Evolutionary conservation across 179 eudicot genomes (phyloP), one percentile per base, ranked within the genome.

Genomic region (Beta corolliflora): DNA sequence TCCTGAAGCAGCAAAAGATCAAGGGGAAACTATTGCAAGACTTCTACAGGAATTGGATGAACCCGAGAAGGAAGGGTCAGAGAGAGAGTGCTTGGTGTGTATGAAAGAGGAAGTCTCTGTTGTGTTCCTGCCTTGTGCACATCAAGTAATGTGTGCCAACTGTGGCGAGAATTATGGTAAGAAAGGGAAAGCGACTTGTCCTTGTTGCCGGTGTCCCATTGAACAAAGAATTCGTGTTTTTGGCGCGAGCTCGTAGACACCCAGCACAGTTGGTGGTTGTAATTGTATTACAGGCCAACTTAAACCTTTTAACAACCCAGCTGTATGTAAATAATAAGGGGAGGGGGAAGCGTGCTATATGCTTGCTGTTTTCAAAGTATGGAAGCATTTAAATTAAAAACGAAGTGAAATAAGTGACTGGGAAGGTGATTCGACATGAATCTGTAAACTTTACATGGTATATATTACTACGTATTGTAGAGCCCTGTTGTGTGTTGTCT

Each of bases 91-190:
- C 87, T 68, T 96, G 54, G 79, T 94, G 44, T 96, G 99, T 81
- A 79, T 84, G 92, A 91, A 94, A 88, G 93, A 94, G 46, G 98
- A 96, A 88, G 98, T 94, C 77, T 96, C 99, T 9, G 94, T 96
- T 12, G 96, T 96, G 69, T 96, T 94, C 80, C 89, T 96, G 71
- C 99, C 99, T 54, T 94, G 98, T 82, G 97, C 98, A 21, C 99
- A 96, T 81, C 97, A 92, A 83, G 97, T 96, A 48, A 75, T 96
- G 81, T 96, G 99, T 55, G 91, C 93, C 15, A 86, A 81, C 76
- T 96, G 99, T 82, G 91, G 94, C 25, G 96, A 96, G 45, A 85
- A 80, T 58, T 93, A 94, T 65, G 93, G 91, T 66, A 94, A 88
- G 92, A 92, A 86, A 81, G 96, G 93, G 5, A 96, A 87, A 83